phyloP scores from a whole-genome alignment of 2,329 filamentous ascomycete genomes.

The Botryosphaeria dothidea region DNA sequence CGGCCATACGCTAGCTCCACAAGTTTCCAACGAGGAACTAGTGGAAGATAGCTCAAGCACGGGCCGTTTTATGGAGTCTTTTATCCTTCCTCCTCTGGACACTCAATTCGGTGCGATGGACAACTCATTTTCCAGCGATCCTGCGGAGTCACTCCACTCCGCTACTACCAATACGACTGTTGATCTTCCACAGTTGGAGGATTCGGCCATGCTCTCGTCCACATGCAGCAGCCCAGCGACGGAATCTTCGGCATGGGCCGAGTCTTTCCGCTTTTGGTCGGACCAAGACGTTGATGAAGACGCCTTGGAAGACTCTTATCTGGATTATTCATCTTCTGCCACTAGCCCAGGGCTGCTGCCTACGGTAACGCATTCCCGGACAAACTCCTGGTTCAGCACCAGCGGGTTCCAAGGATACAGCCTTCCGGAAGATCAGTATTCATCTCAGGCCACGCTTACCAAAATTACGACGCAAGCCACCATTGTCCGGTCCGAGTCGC shows the following conservation, averaged over 20 bases:
- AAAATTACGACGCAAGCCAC: slow-evolving; percentile 21
- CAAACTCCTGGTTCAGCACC: slow-evolving; percentile 5
- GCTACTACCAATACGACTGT: background rate
- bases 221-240: background rate
- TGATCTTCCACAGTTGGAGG: background rate
- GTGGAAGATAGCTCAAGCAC: background rate
- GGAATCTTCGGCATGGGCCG: background rate
- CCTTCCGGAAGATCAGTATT: slow-evolving; percentile 31
- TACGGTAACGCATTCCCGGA: background rate
- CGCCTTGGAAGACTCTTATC: background rate
- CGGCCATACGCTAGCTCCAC: background rate
- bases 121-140: background rate
- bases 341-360: background rate
- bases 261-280: slow-evolving; percentile 1
- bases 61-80: background rate
- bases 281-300: background rate
- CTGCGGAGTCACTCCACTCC: background rate
- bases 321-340: background rate
- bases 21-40: background rate
- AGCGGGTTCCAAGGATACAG: slow-evolving; percentile 35
- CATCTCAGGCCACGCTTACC: slow-evolving; percentile 31
- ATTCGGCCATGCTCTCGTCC: background rate
- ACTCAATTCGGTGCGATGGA: background rate
- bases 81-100: background rate
- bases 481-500: background rate